Evolutionary conservation across 2,329 filamentous ascomycete genomes (phyloP).

Genomic region (Botrytis galanthina): DNA sequence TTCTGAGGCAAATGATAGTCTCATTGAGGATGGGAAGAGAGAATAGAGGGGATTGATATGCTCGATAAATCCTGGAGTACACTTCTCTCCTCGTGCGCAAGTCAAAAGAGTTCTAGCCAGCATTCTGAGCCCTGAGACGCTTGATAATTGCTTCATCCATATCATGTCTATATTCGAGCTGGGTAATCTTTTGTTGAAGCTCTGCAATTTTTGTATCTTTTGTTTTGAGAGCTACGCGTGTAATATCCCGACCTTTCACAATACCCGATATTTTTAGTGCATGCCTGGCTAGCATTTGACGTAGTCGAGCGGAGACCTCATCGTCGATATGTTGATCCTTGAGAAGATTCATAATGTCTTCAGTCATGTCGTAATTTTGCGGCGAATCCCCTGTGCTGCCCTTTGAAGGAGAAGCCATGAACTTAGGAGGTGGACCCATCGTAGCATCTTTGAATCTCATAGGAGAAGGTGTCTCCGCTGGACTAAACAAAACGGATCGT

Average conservation of each 20-base stretch:
- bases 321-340: constrained; percentile 44
- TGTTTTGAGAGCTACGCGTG: constrained; percentile 58
- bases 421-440: constrained; percentile 25
- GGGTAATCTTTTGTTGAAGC: constrained; percentile 62
- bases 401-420: constrained; percentile 20
- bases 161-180: constrained; percentile 55
- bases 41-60: background rate
- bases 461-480: constrained; percentile 33
- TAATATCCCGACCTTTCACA: constrained; percentile 62
- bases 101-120: background rate
- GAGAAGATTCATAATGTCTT: constrained; percentile 52
- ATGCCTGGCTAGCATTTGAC: constrained; percentile 51
- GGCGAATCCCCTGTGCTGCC: background rate
- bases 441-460: constrained; percentile 28
- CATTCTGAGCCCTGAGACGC: constrained; percentile 24
- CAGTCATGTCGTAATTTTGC: constrained; percentile 41
- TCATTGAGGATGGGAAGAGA: background rate
- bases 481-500: constrained; percentile 26
- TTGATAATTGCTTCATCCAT: constrained; percentile 48
- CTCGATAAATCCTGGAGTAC: no score
- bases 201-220: constrained; percentile 64
- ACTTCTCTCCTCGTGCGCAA: background rate
- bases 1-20: accelerated
- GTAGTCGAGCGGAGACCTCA: constrained; percentile 42
- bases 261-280: constrained; percentile 60